Evolutionary conservation across 257 asterid species (phyloP).

Genomic region (Lavandula angustifolia): DNA sequence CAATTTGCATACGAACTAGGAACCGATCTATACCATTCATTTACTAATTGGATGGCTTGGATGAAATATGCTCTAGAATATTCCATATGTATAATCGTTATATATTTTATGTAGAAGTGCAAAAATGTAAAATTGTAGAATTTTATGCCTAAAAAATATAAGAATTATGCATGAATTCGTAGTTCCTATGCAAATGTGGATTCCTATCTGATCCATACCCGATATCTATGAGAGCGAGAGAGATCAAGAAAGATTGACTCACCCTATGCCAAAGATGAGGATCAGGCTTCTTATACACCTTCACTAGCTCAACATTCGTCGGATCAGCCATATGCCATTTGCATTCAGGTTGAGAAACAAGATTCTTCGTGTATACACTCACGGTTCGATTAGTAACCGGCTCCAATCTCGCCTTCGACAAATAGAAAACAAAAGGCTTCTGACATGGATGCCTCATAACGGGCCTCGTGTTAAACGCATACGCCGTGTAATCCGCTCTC

Average conservation of each 20-base stretch:
- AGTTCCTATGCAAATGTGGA: no score
- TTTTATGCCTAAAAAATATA: no score
- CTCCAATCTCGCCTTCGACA: constrained; percentile 51
- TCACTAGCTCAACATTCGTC: constrained; percentile 42
- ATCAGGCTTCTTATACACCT: constrained; percentile 65
- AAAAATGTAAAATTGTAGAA: no score
- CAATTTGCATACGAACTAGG: no score
- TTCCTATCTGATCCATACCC: no score
- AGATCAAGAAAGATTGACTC: constrained; percentile 27
- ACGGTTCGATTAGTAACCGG: constrained; percentile 41
- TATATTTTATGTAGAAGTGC: no score
- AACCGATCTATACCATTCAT: no score
- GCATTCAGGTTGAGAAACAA: constrained; percentile 55
- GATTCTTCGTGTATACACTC: constrained; percentile 50
- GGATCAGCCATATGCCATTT: constrained; percentile 72
- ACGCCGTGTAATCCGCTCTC: constrained; percentile 79
- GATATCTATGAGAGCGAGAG: no score
- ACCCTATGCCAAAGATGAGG: constrained; percentile 78
- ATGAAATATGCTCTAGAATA: no score
- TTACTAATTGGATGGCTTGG: no score
- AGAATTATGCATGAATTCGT: no score
- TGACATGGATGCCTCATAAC: constrained; percentile 79
- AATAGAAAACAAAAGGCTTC: constrained; percentile 69
- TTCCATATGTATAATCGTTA: no score
- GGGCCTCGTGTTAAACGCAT: constrained; percentile 85